Evolutionary conservation across 2,329 filamentous ascomycete genomes (phyloP).

Genomic region (Claviceps citrina): DNA sequence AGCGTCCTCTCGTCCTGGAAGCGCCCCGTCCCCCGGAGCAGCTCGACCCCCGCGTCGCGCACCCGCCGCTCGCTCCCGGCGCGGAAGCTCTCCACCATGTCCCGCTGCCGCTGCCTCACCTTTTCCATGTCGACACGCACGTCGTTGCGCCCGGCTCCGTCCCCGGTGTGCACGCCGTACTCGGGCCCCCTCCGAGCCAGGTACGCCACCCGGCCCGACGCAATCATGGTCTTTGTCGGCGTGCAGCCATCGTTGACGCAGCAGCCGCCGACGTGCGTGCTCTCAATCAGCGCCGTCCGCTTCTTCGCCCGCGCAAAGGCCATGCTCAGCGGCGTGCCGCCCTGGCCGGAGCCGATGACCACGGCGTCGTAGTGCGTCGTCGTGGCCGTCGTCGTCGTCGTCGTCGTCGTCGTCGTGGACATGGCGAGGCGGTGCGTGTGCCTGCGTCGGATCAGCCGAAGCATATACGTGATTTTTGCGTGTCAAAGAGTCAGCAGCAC

Average conservation of each 20-base stretch:
- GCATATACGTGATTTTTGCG: too few relatives aligned
- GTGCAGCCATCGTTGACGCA: conserved; percentile 42
- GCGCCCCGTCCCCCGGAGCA: conserved; percentile 28
- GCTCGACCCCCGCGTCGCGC: conserved; percentile 24
- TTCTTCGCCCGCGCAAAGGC: conserved; percentile 29
- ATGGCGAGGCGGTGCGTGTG: neutral
- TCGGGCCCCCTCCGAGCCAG: conserved; percentile 24
- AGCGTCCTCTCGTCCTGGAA: conserved; percentile 25
- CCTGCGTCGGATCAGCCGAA: too few relatives aligned
- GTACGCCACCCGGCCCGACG: conserved; percentile 34
- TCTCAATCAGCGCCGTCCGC: conserved; percentile 32
- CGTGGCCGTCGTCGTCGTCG: too few relatives aligned
- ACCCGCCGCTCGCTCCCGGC: conserved; percentile 29
- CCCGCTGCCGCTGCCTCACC: conserved; percentile 35
- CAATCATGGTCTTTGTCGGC: conserved; percentile 41
- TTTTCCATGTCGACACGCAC: conserved; percentile 30
- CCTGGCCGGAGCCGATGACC: conserved; percentile 38
- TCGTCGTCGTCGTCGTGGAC: too few relatives aligned
- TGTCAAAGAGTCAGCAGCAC: too few relatives aligned
- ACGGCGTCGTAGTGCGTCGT: conserved; percentile 20
- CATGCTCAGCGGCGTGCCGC: conserved; percentile 32
- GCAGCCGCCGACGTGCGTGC: conserved; percentile 33
- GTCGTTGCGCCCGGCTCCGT: conserved; percentile 3
- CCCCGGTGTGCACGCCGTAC: conserved; percentile 32
- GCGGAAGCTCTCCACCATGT: conserved; percentile 35